phyloP scores from a whole-genome alignment of 805 yeast genomes.

The Yarrowia divulgata region DNA sequence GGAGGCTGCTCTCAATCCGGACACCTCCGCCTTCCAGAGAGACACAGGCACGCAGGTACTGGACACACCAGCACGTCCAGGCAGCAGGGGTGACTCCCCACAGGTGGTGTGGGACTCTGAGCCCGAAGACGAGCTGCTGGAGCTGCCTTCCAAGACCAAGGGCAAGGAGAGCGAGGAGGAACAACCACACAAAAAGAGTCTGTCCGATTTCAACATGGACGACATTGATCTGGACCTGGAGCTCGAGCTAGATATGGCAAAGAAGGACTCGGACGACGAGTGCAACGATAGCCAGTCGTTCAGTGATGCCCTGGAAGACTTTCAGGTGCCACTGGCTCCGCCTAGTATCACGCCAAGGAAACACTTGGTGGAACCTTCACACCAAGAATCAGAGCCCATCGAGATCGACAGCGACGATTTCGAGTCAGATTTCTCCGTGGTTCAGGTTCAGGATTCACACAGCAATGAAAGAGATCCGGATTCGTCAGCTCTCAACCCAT shows the following conservation, averaged over 20 bases:
- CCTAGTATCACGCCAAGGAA: conserved; percentile 6
- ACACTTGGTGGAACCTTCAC: not conserved
- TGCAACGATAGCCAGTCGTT: conserved; percentile 14
- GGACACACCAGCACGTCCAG: conserved; percentile 23
- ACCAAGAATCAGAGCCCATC: conserved; percentile 20
- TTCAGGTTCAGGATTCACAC: not conserved
- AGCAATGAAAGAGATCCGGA: not conserved
- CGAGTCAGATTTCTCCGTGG: conserved; percentile 15
- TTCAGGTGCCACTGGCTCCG: not conserved
- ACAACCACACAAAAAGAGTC: not conserved
- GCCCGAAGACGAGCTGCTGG: conserved; percentile 6
- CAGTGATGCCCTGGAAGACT: conserved; percentile 10
- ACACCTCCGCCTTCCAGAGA: not conserved
- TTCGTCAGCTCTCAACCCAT: conserved; percentile 8
- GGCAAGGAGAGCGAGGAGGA: not conserved
- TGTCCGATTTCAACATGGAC: conserved; percentile 12
- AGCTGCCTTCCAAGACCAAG: not conserved
- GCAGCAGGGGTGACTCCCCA: conserved; percentile 7
- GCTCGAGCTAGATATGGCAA: conserved; percentile 12
- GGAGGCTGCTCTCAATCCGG: conserved; percentile 31
- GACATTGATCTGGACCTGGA: conserved; percentile 23
- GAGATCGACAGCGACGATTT: conserved; percentile 38
- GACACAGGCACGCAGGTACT: not conserved
- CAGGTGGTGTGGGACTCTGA: conserved; percentile 25
- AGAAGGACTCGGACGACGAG: conserved; percentile 5